Evolutionary conservation across 1,284 basidiomycete genomes (phyloP).

Genomic region (Leccinum solheimii): DNA sequence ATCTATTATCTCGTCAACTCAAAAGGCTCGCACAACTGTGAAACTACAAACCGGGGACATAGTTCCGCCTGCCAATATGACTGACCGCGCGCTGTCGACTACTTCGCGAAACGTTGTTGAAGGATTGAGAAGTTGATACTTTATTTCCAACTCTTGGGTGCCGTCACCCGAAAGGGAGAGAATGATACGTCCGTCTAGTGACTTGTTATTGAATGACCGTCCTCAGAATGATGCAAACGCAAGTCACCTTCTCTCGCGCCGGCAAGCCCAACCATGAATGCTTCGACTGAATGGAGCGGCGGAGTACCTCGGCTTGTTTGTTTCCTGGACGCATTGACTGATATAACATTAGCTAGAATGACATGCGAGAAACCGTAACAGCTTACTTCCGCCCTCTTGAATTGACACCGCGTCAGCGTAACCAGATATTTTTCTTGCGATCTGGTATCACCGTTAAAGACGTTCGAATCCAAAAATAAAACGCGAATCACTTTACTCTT

Average conservation of each 20-base stretch:
- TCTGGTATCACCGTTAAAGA: constrained; percentile 38
- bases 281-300: constrained; percentile 82
- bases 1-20: constrained; percentile 54
- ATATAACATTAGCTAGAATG: constrained; percentile 3
- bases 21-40: not conserved
- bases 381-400: constrained; percentile 41
- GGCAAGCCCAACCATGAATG: constrained; percentile 81
- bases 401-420: constrained; percentile 73
- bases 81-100: constrained; percentile 75
- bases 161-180: constrained; percentile 43
- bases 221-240: not conserved
- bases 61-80: constrained; percentile 92
- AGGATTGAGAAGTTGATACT: constrained; percentile 95
- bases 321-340: constrained; percentile 32
- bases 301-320: constrained; percentile 53
- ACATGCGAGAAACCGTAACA: not conserved
- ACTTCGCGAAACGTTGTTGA: constrained; percentile 84
- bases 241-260: constrained; percentile 74
- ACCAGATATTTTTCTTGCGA: constrained; percentile 74
- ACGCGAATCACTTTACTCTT: constrained; percentile 71
- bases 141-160: constrained; percentile 63
- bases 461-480: not conserved
- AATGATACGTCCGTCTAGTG: constrained; percentile 64
- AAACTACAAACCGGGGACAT: constrained; percentile 83
- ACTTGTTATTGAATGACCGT: not conserved